Percentiles rank a stretch among this genome's conserved stretches.
Conservation (phyloP, 768 basidiomycete genomes). For the Tylopilus rubrobrunneus region DNA sequence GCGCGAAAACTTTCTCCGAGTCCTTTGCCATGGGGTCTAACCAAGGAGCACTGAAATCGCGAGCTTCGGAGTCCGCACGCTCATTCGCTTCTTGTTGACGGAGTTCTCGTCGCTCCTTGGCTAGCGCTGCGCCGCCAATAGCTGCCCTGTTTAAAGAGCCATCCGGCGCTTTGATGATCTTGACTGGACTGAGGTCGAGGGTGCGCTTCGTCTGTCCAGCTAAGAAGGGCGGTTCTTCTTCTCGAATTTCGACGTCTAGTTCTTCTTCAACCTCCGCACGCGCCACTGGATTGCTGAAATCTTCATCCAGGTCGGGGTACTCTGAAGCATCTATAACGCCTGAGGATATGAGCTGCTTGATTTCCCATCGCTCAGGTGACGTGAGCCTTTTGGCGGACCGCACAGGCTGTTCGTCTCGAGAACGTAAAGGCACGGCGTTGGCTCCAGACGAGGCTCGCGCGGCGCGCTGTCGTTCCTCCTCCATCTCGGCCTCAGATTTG, state of each 20-base stretch:
- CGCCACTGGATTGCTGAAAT: conserved; percentile 69
- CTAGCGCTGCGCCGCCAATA: conserved; percentile 85
- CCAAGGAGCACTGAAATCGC: conserved; percentile 96
- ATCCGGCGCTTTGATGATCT: conserved; percentile 98
- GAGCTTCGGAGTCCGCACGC: conserved; percentile 86
- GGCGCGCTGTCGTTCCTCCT: conserved; percentile 67
- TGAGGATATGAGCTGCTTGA: conserved; percentile 97
- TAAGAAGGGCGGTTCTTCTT: conserved; percentile 95
- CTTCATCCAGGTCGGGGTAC: conserved; percentile 90
- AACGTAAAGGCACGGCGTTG: conserved; percentile 79
- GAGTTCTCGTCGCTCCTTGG: conserved; percentile 92
- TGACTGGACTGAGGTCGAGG: conserved; percentile 93
- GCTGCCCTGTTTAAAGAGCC: conserved; percentile 96
- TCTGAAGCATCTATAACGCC: conserved; percentile 90
- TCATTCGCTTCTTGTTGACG: conserved; percentile 95
- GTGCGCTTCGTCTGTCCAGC: conserved; percentile 96
- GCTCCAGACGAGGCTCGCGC: conserved; percentile 72
- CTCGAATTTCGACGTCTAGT: conserved; percentile 93
- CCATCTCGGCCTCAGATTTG: conserved; percentile 90
- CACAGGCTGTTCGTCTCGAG: conserved; percentile 45
- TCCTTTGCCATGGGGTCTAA: conserved; percentile 95
- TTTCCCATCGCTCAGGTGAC: conserved; percentile 98
- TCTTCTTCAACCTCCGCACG: conserved; percentile 93
- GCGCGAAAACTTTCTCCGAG: conserved; percentile 84
- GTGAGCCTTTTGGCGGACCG: conserved; percentile 87